Evolutionary conservation across 2,329 filamentous ascomycete species (phyloP).

Genomic region (Monosporascus ibericus): DNA sequence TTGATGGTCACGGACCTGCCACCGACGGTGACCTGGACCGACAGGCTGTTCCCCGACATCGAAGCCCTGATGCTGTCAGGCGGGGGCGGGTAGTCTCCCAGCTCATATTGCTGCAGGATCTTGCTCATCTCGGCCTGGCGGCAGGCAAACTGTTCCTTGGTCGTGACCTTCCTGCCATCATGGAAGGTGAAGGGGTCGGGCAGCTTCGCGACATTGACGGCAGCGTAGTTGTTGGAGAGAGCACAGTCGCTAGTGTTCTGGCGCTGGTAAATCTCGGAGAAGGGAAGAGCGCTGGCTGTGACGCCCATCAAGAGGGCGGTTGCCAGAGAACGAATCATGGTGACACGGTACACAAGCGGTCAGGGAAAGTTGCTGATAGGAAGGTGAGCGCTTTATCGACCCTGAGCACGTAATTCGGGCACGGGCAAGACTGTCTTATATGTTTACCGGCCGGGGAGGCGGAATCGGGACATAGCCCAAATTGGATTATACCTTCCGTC

Average conservation of each 20-base stretch:
- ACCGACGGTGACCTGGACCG: constrained; percentile 37
- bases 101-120: constrained; percentile 44
- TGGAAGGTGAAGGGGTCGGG: constrained; percentile 43
- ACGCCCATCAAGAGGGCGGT: constrained; percentile 27
- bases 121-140: constrained; percentile 42
- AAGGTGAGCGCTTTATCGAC: constrained; percentile 3
- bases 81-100: constrained; percentile 40
- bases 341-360: constrained; percentile 4
- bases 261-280: constrained; percentile 29
- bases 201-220: constrained; percentile 32
- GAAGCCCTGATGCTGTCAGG: constrained; percentile 41
- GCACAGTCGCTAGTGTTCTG: constrained; percentile 30
- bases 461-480: neutral
- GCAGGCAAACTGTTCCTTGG: constrained; percentile 41
- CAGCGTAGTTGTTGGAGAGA: constrained; percentile 26
- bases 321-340: constrained; percentile 21
- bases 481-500: neutral
- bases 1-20: constrained; percentile 40
- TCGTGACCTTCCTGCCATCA: constrained; percentile 36
- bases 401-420: neutral
- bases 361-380: constrained; percentile 1
- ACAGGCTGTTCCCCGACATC: constrained; percentile 35
- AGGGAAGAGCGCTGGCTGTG: constrained; percentile 22
- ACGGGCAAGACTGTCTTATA: neutral
- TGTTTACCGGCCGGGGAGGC: neutral